phyloP scores from a whole-genome alignment of 2,329 filamentous ascomycete genomes.

The Aspergillus floridensis region DNA sequence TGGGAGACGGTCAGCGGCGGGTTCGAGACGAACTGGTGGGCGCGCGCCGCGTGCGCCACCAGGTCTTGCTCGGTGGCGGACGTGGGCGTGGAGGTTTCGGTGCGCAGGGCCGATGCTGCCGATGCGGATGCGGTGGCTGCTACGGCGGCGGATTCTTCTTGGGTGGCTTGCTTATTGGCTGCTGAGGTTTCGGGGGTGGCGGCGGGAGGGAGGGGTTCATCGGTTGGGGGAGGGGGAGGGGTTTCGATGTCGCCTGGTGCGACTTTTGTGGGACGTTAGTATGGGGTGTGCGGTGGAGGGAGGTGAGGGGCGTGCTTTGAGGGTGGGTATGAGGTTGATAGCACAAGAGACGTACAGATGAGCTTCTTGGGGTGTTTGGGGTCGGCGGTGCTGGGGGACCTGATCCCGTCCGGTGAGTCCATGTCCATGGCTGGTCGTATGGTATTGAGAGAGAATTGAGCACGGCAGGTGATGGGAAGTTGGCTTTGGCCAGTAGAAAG shows the following conservation, averaged over 20 bases:
- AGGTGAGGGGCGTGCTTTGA: neutral
- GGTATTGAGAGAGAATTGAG: neutral
- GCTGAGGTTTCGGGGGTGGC: constrained; percentile 13
- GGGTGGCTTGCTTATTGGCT: too few species aligned
- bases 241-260: constrained; percentile 43
- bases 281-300: neutral
- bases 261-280: constrained; percentile 24
- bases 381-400: constrained; percentile 3
- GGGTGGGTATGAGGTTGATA: too few species aligned
- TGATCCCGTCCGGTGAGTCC: neutral
- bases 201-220: constrained; percentile 8
- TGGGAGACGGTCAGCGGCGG: constrained; percentile 43
- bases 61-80: constrained; percentile 34
- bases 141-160: neutral
- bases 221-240: constrained; percentile 13
- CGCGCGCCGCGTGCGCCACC: constrained; percentile 39
- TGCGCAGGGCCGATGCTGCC: constrained; percentile 19
- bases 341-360: constrained; percentile 33
- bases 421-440: neutral
- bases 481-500: neutral
- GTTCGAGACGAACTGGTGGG: constrained; percentile 45
- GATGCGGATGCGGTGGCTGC: too few species aligned
- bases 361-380: constrained; percentile 39
- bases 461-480: neutral
- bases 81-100: constrained; percentile 36